A percentile compares a stretch with the other conserved stretches of the same genome.
These are phyloP conservation scores for Plenodomus lindquistii DNA, from an alignment of 2,329 filamentous ascomycete genomes.

Conservation along the genomic window DNA sequence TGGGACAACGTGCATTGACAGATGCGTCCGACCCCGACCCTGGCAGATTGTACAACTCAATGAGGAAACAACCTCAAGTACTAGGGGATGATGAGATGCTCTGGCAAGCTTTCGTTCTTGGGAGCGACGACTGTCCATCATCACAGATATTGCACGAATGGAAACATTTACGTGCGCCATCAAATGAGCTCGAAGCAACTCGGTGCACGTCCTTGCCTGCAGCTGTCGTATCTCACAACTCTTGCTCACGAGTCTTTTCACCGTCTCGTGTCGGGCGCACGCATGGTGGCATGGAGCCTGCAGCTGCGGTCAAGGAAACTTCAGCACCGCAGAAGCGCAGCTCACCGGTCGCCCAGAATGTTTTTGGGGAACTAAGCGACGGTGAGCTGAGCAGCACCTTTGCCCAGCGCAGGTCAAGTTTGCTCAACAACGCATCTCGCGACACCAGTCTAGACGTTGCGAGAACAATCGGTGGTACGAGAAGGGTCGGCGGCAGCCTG, in stretches of 20 bases:
- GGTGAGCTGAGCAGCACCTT: constrained; percentile 8
- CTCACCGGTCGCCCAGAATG: constrained; percentile 16
- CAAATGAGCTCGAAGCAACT: constrained; percentile 8
- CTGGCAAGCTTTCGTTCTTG: constrained; percentile 42
- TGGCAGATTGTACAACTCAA: not conserved
- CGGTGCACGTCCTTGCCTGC: constrained; percentile 19
- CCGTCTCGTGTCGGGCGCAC: constrained; percentile 18
- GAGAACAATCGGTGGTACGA: constrained; percentile 15
- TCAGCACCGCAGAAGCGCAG: constrained; percentile 20
- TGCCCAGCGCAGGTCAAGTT: constrained; percentile 17
- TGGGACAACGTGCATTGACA: constrained; percentile 2
- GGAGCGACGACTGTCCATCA: constrained; percentile 14
- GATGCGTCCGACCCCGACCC: not conserved
- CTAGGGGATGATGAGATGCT: constrained; percentile 27
- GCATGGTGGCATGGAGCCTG: constrained; percentile 28
- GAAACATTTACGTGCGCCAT: constrained; percentile 1
- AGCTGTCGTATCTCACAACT: constrained; percentile 25
- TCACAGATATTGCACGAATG: constrained; percentile 6
- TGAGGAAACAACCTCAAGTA: constrained; percentile 1
- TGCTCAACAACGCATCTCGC: constrained; percentile 31
- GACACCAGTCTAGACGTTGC: constrained; percentile 5
- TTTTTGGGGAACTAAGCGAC: constrained; percentile 11
- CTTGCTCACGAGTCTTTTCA: constrained; percentile 20
- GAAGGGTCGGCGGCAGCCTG: constrained; percentile 22
- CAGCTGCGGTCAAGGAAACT: constrained; percentile 16